Evolutionary conservation across 257 asterid genomes (phyloP).

Genomic region (Solanum virginianum): DNA sequence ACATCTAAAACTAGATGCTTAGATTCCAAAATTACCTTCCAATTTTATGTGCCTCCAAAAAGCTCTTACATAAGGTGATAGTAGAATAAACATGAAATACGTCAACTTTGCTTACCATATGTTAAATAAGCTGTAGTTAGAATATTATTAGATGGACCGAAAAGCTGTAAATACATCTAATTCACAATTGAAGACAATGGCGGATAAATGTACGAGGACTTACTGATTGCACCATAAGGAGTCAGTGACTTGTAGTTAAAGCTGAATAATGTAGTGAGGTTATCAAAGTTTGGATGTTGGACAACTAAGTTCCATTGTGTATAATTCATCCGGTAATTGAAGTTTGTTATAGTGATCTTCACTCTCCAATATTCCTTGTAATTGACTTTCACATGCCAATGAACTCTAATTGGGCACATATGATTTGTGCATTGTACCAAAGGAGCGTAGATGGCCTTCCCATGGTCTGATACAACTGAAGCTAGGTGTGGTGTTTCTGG

Average conservation of each 20-base stretch:
- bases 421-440: constrained; percentile 76
- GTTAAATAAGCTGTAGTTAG: not conserved
- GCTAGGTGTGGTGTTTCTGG: constrained; percentile 58
- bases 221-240: constrained; percentile 65
- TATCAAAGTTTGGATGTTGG: constrained; percentile 86
- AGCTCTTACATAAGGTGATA: not conserved
- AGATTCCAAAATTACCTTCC: not conserved
- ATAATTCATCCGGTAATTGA: constrained; percentile 73
- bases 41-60: not conserved
- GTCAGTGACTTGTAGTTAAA: constrained; percentile 68
- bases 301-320: constrained; percentile 76
- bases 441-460: constrained; percentile 44
- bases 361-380: constrained; percentile 87
- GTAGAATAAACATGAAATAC: not conserved
- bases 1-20: not conserved
- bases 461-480: constrained; percentile 54
- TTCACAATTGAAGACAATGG: not conserved
- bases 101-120: not conserved
- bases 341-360: constrained; percentile 69
- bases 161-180: not conserved
- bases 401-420: constrained; percentile 87
- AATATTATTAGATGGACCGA: not conserved
- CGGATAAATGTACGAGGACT: constrained; percentile 4
- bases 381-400: constrained; percentile 80
- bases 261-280: constrained; percentile 77